These are phyloP conservation scores for Fusarium zealandicum DNA, from an alignment of 2,329 filamentous ascomycete species.

Conservation along the genomic window DNA sequence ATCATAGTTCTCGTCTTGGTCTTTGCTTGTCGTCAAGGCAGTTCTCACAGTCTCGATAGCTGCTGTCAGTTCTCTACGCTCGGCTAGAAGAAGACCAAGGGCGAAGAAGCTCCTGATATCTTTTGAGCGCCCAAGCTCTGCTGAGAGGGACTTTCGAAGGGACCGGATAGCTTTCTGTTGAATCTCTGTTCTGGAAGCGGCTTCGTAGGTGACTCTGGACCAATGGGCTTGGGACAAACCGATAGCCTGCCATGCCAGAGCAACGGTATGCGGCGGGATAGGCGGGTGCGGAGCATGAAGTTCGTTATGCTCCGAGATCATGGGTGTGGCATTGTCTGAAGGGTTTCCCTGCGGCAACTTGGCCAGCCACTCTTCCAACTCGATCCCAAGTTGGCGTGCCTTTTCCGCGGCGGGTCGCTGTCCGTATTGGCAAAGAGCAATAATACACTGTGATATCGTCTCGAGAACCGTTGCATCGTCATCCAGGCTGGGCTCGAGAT, in stretches of 20 bases:
- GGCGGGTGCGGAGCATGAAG: constrained; percentile 48
- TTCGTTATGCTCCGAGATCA: constrained; percentile 44
- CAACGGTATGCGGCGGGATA: constrained; percentile 68
- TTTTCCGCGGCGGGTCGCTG: constrained; percentile 78
- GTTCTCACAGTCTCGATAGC: constrained; percentile 85
- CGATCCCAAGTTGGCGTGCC: constrained; percentile 72
- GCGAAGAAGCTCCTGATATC: constrained; percentile 82
- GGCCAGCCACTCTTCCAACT: constrained; percentile 78
- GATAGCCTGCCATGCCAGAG: constrained; percentile 81
- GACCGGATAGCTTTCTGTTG: constrained; percentile 80
- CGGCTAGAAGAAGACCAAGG: constrained; percentile 83
- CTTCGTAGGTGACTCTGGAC: constrained; percentile 82
- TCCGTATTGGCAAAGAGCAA: constrained; percentile 83
- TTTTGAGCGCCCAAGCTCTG: constrained; percentile 68
- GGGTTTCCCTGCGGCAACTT: constrained; percentile 55
- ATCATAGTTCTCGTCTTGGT: constrained; percentile 53
- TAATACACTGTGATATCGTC: constrained; percentile 81
- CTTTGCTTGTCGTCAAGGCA: constrained; percentile 70
- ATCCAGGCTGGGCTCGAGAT: constrained; percentile 75
- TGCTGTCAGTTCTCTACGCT: constrained; percentile 79
- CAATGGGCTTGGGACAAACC: constrained; percentile 87
- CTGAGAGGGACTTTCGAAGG: constrained; percentile 75
- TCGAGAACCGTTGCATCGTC: constrained; percentile 77
- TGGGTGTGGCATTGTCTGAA: constrained; percentile 40
- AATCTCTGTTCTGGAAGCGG: constrained; percentile 72